Percentiles rank a stretch among this genome's conserved stretches.
phyloP scores from a whole-genome alignment of 2,329 filamentous ascomycete species.

The Beauveria sp. region DNA sequence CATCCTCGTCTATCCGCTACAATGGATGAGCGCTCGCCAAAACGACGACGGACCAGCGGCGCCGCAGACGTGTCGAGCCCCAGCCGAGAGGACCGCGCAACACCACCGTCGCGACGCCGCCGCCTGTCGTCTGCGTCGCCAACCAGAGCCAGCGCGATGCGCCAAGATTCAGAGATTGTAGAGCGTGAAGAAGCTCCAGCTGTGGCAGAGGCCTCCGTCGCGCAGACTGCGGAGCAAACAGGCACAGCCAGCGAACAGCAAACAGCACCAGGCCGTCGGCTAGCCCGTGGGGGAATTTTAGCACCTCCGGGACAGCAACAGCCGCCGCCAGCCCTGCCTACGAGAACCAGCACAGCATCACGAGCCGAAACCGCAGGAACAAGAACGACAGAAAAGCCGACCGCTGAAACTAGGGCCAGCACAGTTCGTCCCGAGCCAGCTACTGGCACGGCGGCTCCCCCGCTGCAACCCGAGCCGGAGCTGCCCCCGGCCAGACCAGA shows the following conservation, averaged over 20 bases:
- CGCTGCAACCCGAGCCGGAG: slow-evolving; percentile 47
- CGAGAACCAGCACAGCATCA: neutral
- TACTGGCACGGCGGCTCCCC: slow-evolving; percentile 8
- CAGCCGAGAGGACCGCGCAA: slow-evolving; percentile 17
- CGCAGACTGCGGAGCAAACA: slow-evolving; percentile 1
- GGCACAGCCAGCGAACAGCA: slow-evolving; percentile 1
- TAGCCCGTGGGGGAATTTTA: slow-evolving; percentile 5
- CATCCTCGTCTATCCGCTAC: neutral
- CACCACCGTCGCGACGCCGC: slow-evolving; percentile 20
- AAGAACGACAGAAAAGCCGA: neutral
- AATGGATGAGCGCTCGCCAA: slow-evolving; percentile 51
- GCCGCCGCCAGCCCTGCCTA: neutral
- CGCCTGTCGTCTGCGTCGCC: slow-evolving; percentile 60
- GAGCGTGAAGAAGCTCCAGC: slow-evolving; percentile 34
- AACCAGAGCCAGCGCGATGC: slow-evolving; percentile 55
- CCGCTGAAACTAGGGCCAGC: neutral
- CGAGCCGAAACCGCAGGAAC: neutral
- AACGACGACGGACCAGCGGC: slow-evolving; percentile 49
- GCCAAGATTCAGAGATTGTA: slow-evolving; percentile 52
- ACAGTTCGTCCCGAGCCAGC: neutral
- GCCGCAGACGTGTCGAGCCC: slow-evolving; percentile 20
- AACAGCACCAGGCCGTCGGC: slow-evolving; percentile 7
- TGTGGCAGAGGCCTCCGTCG: slow-evolving; percentile 20
- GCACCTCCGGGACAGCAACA: neutral
- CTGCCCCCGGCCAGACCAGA: slow-evolving; percentile 52